Percentiles rank a stretch among this genome's conserved stretches.
Conservation (phyloP, 2,329 filamentous ascomycete genomes). For the Colletotrichum paranaense region DNA sequence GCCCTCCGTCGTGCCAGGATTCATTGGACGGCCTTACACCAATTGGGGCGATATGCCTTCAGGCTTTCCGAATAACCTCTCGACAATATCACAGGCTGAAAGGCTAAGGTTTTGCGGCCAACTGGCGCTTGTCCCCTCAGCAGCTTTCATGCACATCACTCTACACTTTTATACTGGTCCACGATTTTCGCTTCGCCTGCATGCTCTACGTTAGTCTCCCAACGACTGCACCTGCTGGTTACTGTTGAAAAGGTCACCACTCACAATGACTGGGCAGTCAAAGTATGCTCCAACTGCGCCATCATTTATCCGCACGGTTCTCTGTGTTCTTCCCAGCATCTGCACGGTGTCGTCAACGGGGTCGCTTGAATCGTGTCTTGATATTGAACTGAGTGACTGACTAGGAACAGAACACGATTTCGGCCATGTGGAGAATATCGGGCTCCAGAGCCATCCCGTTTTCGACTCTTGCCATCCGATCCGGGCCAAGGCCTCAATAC, state of each 20-base stretch:
- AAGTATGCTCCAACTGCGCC: background rate
- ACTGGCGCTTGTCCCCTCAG: slow-evolving; percentile 7
- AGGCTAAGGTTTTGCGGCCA: background rate
- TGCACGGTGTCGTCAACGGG: slow-evolving; percentile 23
- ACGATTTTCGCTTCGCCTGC: slow-evolving; percentile 10
- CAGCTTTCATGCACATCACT: slow-evolving; percentile 23
- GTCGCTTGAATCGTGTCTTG: slow-evolving; percentile 26
- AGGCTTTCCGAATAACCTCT: slow-evolving; percentile 6
- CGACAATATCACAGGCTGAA: background rate
- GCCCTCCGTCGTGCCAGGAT: background rate
- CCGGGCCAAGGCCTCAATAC: slow-evolving; percentile 5
- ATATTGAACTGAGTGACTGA: slow-evolving; percentile 9
- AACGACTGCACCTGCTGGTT: background rate
- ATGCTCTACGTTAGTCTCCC: background rate
- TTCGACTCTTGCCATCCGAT: slow-evolving; percentile 30
- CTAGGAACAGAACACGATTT: slow-evolving; percentile 13
- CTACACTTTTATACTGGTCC: slow-evolving; percentile 10
- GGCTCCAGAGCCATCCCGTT: slow-evolving; percentile 13
- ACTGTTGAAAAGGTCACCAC: background rate
- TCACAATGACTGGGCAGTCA: slow-evolving; percentile 1
- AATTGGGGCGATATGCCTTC: slow-evolving; percentile 6
- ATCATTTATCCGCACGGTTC: background rate
- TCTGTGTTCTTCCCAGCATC: slow-evolving; percentile 4
- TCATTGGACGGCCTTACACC: slow-evolving; percentile 16
- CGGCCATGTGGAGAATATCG: slow-evolving; percentile 24